phyloP scores from a whole-genome alignment of 768 basidiomycete species.

The Tricholomella constricta region DNA sequence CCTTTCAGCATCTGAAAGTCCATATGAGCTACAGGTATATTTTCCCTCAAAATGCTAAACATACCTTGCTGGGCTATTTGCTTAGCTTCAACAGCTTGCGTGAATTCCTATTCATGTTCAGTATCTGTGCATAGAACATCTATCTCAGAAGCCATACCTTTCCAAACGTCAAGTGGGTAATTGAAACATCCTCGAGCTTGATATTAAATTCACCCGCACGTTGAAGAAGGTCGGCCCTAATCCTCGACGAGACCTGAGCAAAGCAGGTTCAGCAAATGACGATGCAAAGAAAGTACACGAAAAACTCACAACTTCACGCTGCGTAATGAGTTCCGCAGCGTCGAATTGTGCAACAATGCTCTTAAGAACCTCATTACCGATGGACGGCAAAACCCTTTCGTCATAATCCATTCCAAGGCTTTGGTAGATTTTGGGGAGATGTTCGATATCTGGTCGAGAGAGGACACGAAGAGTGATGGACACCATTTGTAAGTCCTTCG shows the following conservation, averaged over 20 bases:
- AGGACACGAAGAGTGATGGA: slow-evolving; percentile 95
- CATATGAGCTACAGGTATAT: slow-evolving; percentile 5
- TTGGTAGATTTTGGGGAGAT: slow-evolving; percentile 94
- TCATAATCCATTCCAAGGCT: slow-evolving; percentile 95
- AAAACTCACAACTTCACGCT: slow-evolving; percentile 87
- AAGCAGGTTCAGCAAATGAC: neutral
- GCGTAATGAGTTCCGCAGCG: slow-evolving; percentile 94
- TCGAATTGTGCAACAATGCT: slow-evolving; percentile 99
- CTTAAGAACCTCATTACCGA: slow-evolving; percentile 97
- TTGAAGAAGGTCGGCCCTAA: slow-evolving; percentile 88
- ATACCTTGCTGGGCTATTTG: slow-evolving; percentile 98
- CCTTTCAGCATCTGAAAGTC: slow-evolving; percentile 83
- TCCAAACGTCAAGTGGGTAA: slow-evolving; percentile 88
- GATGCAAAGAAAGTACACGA: neutral
- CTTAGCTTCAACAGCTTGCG: slow-evolving; percentile 99
- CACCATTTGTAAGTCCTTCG: slow-evolving; percentile 99
- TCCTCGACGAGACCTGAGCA: slow-evolving; percentile 81
- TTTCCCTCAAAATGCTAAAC: slow-evolving; percentile 10
- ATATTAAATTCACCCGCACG: slow-evolving; percentile 97
- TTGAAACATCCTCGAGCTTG: slow-evolving; percentile 94
- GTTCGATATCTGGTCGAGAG: slow-evolving; percentile 86
- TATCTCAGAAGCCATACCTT: slow-evolving; percentile 49
- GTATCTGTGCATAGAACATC: neutral
- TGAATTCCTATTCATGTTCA: slow-evolving; percentile 69
- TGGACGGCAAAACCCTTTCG: slow-evolving; percentile 95